phyloP scores from a whole-genome alignment of 352 stramenopile species.

The Thalassiosira sp. region DNA sequence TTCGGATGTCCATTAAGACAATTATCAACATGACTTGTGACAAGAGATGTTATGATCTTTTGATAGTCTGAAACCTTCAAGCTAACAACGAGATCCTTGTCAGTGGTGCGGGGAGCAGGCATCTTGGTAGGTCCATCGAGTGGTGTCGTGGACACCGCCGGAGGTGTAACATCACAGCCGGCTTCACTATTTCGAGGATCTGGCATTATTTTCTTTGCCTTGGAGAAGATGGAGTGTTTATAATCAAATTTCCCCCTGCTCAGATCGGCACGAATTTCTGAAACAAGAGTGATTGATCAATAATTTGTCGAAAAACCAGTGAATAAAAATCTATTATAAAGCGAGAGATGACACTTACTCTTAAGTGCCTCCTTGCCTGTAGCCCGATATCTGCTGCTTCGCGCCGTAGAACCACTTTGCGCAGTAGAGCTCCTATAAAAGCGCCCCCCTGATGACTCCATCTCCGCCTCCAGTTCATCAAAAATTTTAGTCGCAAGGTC shows the following conservation, averaged over 20 bases:
- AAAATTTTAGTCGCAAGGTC: not conserved
- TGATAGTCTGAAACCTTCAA: not conserved
- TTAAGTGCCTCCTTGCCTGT: not conserved
- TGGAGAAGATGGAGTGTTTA: not conserved
- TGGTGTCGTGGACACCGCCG: not conserved
- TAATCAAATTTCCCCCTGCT: conserved; percentile 3
- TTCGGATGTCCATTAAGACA: not conserved
- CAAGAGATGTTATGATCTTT: not conserved
- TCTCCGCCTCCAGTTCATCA: not conserved
- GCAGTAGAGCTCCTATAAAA: not conserved
- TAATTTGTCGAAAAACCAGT: too few relatives aligned
- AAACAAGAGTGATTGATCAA: conserved; percentile 1
- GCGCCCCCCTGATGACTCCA: not conserved
- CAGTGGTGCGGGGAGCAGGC: not conserved
- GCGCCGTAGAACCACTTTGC: too few relatives aligned
- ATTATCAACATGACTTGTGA: not conserved
- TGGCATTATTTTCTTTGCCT: not conserved
- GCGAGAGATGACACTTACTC: not conserved
- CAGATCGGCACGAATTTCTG: conserved; percentile 7
- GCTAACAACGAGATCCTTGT: not conserved
- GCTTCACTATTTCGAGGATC: not conserved
- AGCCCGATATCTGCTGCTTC: not conserved
- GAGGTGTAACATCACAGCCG: not conserved
- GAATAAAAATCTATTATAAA: not conserved
- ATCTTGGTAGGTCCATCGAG: not conserved